These are phyloP conservation scores for Pseudogymnoascus sp. DNA, from an alignment of 2,329 filamentous ascomycete species.

Conservation along the genomic window DNA sequence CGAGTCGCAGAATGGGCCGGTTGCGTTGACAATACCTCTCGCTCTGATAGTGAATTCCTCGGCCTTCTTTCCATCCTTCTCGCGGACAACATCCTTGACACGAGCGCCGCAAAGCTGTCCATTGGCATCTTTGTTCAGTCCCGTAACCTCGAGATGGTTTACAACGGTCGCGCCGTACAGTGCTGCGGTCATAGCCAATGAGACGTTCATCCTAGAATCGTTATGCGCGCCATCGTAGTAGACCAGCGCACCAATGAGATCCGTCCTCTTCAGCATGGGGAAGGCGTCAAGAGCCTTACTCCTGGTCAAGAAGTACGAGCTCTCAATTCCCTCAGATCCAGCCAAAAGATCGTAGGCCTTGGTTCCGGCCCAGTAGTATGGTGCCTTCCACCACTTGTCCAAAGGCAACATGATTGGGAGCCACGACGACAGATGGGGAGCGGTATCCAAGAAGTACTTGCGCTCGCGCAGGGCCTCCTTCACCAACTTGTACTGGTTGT, in stretches of 20 bases:
- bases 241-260: conserved; percentile 68
- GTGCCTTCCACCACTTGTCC: conserved; percentile 64
- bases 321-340: conserved; percentile 76
- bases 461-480: conserved; percentile 62
- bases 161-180: conserved; percentile 72
- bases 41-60: conserved; percentile 62
- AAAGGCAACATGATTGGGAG: conserved; percentile 65
- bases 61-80: conserved; percentile 49
- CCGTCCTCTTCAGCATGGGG: conserved; percentile 72
- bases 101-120: conserved; percentile 64
- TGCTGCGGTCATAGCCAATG: conserved; percentile 72
- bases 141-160: conserved; percentile 71
- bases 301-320: conserved; percentile 74
- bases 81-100: conserved; percentile 59
- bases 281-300: conserved; percentile 77
- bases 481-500: conserved; percentile 60
- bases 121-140: conserved; percentile 60
- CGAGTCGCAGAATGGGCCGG: conserved; percentile 73
- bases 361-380: conserved; percentile 65
- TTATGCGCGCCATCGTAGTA: conserved; percentile 88
- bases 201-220: conserved; percentile 85
- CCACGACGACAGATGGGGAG: conserved; percentile 62
- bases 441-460: conserved; percentile 63
- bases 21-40: conserved; percentile 76
- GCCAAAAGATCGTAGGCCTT: conserved; percentile 78